Percentiles rank a stretch among this genome's conserved stretches.
These are phyloP conservation scores for Iberis pinnata DNA, from an alignment of 345 rosid genomes.

Conservation along the genomic window DNA sequence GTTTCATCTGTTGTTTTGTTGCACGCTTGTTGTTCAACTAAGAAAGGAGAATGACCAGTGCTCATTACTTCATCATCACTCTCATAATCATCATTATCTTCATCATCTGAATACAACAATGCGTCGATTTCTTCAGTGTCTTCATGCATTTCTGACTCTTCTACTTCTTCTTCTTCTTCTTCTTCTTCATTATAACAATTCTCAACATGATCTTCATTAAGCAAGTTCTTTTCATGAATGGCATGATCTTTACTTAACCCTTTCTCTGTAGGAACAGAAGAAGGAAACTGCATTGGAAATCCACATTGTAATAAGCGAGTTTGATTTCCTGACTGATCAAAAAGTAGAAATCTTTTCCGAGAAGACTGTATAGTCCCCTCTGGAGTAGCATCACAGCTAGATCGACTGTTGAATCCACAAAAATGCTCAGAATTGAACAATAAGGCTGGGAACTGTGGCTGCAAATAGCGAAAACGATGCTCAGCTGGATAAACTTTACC, in stretches of 20 bases:
- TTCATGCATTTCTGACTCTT: conserved; percentile 76
- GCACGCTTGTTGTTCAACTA: conserved; percentile 34
- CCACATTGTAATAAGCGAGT: conserved; percentile 44
- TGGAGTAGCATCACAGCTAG: conserved; percentile 18
- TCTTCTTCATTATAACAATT: conserved; percentile 30
- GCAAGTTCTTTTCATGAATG: conserved; percentile 20
- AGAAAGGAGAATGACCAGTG: conserved; percentile 75
- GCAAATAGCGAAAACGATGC: conserved; percentile 34
- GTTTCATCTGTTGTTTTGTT: conserved; percentile 26
- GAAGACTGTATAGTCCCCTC: conserved; percentile 24
- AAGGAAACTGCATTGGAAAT: conserved; percentile 28
- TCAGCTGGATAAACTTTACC: conserved; percentile 36
- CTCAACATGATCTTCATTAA: conserved; percentile 31
- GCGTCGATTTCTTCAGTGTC: conserved; percentile 95
- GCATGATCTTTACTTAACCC: conserved; percentile 25
- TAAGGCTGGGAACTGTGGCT: conserved; percentile 33
- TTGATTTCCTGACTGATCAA: conserved; percentile 66
- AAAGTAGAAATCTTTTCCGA: conserved; percentile 43
- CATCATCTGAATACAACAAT: conserved; percentile 68
- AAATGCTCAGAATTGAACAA: conserved; percentile 25
- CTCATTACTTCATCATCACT: conserved; percentile 81
- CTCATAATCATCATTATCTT: conserved; percentile 38
- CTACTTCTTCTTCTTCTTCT: too few species aligned
- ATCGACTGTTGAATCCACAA: conserved; percentile 26
- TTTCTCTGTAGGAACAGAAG: conserved; percentile 21